Conservation (phyloP, 441 rosid genomes). For the Omphalea diandra region DNA sequence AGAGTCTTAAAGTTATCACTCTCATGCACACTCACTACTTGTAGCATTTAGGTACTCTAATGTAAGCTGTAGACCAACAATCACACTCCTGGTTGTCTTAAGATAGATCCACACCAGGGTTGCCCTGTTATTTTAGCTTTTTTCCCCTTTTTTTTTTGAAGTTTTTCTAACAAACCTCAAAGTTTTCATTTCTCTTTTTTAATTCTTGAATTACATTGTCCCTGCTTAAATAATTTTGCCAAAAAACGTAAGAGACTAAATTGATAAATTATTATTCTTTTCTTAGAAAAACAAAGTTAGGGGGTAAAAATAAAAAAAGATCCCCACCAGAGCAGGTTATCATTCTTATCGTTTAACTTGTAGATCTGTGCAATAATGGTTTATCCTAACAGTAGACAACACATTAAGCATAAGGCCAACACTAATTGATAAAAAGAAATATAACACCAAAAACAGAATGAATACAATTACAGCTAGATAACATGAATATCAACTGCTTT, state of each 20-base stretch:
- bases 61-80: neutral
- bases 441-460: constrained; percentile 6
- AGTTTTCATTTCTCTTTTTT: neutral
- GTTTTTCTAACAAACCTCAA: neutral
- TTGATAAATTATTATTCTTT: neutral
- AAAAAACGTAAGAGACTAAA: neutral
- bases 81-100: neutral
- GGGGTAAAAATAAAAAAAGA: neutral
- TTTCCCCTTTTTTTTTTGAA: no score
- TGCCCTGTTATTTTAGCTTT: neutral
- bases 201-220: neutral
- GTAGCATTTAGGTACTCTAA: neutral
- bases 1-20: no score
- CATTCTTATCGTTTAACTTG: no score
- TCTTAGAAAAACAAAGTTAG: no score
- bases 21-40: neutral
- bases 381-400: neutral
- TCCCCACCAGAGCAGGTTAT: no score
- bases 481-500: neutral
- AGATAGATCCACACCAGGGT: neutral
- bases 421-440: no score
- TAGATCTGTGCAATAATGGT: neutral
- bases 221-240: neutral
- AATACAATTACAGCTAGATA: constrained; percentile 9
- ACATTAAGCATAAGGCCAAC: no score